Percentiles rank a stretch among this genome's conserved stretches.
Conservation (phyloP, 768 basidiomycete species). For the Psilocybe cubensis region DNA sequence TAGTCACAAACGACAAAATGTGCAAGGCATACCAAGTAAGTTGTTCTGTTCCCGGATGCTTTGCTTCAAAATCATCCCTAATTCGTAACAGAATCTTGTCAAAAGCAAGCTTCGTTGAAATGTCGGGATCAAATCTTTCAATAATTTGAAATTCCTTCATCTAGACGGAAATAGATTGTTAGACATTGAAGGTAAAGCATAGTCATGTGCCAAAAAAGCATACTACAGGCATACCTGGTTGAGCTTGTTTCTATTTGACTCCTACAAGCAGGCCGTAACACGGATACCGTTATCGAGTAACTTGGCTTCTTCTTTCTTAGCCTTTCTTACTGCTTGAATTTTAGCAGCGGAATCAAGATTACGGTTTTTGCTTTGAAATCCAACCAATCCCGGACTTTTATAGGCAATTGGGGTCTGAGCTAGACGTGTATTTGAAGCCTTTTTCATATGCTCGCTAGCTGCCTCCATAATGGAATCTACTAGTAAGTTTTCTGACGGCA, state of each 20-base stretch:
- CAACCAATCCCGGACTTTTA: not conserved
- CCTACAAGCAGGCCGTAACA: not conserved
- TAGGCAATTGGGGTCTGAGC: not conserved
- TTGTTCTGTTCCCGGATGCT: not conserved
- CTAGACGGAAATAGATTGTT: not conserved
- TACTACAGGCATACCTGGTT: not conserved
- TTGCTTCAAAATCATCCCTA: not conserved
- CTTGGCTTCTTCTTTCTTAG: not conserved
- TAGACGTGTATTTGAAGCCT: not conserved
- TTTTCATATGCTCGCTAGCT: not conserved
- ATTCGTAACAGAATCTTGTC: not conserved
- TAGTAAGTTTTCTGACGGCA: not conserved
- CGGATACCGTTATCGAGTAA: not conserved
- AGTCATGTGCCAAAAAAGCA: not conserved
- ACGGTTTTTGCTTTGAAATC: not conserved
- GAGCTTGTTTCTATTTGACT: not conserved
- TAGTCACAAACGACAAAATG: not conserved
- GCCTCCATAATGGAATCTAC: not conserved
- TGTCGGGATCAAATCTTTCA: not conserved
- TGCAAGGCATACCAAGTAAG: conserved; percentile 8
- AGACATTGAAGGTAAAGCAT: not conserved
- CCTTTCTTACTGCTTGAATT: not conserved
- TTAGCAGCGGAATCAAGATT: not conserved
- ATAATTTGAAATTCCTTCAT: not conserved
- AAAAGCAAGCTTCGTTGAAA: not conserved